Evolutionary conservation across 2,329 filamentous ascomycete species (phyloP).

Genomic region (Fusarium bactridioides): DNA sequence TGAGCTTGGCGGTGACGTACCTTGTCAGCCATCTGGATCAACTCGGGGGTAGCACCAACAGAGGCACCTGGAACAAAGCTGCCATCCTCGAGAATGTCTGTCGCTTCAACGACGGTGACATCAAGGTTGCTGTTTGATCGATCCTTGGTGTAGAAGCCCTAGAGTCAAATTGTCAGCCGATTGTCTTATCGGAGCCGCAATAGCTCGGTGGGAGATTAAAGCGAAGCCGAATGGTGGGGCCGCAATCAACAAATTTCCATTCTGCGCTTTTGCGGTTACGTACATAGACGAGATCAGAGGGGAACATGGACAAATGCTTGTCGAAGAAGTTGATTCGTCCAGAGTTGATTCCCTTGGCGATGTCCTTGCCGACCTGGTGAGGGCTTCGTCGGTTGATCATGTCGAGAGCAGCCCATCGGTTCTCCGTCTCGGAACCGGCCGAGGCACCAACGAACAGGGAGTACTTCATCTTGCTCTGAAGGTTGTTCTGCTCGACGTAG

Average conservation of each 20-base stretch:
- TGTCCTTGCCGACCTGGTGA: constrained; percentile 90
- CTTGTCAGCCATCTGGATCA: constrained; percentile 92
- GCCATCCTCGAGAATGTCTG: constrained; percentile 86
- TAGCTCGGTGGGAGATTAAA: constrained; percentile 28
- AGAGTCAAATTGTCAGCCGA: constrained; percentile 23
- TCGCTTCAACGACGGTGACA: constrained; percentile 85
- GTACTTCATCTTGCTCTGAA: constrained; percentile 87
- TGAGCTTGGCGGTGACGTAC: constrained; percentile 43
- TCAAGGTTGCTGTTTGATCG: constrained; percentile 78
- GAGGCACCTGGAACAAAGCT: constrained; percentile 88
- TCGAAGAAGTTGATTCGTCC: constrained; percentile 92
- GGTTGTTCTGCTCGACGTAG: constrained; percentile 85
- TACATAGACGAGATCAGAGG: constrained; percentile 82
- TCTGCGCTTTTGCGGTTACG: constrained; percentile 25
- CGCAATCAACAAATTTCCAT: constrained; percentile 11
- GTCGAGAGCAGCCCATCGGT: constrained; percentile 86
- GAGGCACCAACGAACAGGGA: constrained; percentile 90
- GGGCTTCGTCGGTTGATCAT: constrained; percentile 89
- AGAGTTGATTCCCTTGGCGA: constrained; percentile 88
- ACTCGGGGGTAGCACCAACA: constrained; percentile 84
- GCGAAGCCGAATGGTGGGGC: constrained; percentile 32
- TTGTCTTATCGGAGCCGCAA: constrained; percentile 11
- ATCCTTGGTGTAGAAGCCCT: constrained; percentile 85
- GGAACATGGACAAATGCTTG: constrained; percentile 94
- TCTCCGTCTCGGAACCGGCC: constrained; percentile 88